These are phyloP conservation scores for Pilobolus umbonatus DNA, from an alignment of 192 early-diverging fungal species.

Conservation along the genomic window DNA sequence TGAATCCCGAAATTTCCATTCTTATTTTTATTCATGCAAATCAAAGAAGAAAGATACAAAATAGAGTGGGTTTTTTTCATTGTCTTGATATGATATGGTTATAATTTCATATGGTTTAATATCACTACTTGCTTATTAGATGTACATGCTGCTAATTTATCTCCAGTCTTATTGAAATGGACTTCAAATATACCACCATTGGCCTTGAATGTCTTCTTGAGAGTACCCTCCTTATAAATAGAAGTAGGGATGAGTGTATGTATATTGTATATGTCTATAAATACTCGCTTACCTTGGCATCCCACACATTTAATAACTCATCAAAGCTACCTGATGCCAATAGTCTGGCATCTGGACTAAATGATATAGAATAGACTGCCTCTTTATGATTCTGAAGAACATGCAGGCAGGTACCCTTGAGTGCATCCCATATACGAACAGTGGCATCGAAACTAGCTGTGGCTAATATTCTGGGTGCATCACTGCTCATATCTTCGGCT, in stretches of 20 bases:
- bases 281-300: constrained; percentile 39
- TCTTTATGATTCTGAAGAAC: constrained; percentile 64
- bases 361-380: constrained; percentile 68
- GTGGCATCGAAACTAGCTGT: constrained; percentile 80
- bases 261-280: not conserved
- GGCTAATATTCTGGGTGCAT: constrained; percentile 52
- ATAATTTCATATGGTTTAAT: constrained; percentile 6
- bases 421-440: constrained; percentile 83
- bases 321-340: constrained; percentile 79
- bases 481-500: not conserved
- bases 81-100: not conserved
- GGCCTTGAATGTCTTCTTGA: constrained; percentile 50
- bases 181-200: constrained; percentile 58
- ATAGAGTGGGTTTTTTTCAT: not conserved
- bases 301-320: constrained; percentile 74
- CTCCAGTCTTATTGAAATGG: constrained; percentile 52
- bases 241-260: not conserved
- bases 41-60: not conserved
- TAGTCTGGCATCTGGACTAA: constrained; percentile 69
- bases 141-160: constrained; percentile 52
- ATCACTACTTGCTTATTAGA: constrained; percentile 43
- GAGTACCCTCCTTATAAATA: constrained; percentile 37
- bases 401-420: constrained; percentile 58
- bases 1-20: not conserved
- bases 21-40: not conserved